Base-by-base conservation (phyloP, 306 rosid species). In the Sesbania bispinosa region DNA sequence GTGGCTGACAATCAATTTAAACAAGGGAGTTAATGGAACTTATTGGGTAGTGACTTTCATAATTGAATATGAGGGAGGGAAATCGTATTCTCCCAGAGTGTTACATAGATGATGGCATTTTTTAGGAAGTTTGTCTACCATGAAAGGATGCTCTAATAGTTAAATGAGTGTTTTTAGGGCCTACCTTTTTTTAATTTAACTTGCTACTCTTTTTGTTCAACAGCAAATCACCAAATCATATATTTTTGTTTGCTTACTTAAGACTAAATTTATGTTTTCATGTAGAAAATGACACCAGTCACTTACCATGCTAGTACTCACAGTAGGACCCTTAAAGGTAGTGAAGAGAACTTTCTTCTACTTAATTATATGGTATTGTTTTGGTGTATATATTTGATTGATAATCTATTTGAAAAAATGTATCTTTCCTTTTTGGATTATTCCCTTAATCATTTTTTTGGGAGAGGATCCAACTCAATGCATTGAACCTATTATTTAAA, bases 241-340 rank as follows among this genome's bases (percentile, higher is more conserved):
- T n/a, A n/a, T n/a, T n/a, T n/a, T n/a, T n/a, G n/a, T n/a, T n/a
- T n/a, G n/a, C n/a, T n/a, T n/a, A n/a, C n/a, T n/a, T n/a, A n/a
- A n/a, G n/a, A n/a, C n/a, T n/a, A n/a, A 45, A 50, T 54, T 42
- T 53, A 43, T 78, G 13, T 61, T 71, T 50, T 48, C 69, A 29
- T 77, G 82, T 71, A 93, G 97, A 88, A 88, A 77, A 81, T 80
- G 88, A 64, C 83, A 1, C 96, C 94, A 4, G 72, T 85, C 48
- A 88, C 97, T 80, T 90, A 93, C 84, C 89, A 87, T 73, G 89
- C 97, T 35, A n/a, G n/a, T n/a, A 93, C 97, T 43, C 96, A 93
- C 81, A 77, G 27, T 83, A 75, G 85, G 78, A 83, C 94, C 11
- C 81, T 84, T 85, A 96, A 94, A 4, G n/a, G n/a, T n/a, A n/a